phyloP scores from a whole-genome alignment of 192 early-diverging fungal species.

The Linnemannia zychae region DNA sequence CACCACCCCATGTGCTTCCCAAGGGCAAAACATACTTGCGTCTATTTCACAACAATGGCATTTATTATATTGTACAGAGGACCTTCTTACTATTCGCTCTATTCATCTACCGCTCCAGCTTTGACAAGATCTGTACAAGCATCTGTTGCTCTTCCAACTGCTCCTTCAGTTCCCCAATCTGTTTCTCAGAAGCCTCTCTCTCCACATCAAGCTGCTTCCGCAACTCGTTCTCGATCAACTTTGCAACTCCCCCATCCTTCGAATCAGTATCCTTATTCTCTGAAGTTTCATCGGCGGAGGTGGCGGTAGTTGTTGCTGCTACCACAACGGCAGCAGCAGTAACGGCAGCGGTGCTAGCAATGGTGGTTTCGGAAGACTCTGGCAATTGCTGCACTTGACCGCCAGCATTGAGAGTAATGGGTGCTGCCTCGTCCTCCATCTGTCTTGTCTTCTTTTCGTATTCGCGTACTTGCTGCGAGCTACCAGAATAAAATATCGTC shows the following conservation, averaged over 20 bases:
- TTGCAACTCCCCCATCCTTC: background rate
- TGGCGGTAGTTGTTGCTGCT: background rate
- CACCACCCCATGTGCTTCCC: background rate
- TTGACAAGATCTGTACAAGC: background rate
- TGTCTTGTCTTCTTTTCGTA: background rate
- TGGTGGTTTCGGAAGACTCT: background rate
- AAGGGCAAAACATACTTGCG: no score
- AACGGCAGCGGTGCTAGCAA: background rate
- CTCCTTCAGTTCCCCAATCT: background rate
- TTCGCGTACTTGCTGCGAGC: background rate
- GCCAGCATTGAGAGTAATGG: background rate
- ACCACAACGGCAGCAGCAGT: background rate
- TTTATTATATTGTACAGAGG: no score
- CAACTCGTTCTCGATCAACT: background rate
- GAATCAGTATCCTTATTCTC: background rate
- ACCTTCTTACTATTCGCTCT: no score
- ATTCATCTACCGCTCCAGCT: background rate
- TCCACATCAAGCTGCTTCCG: background rate
- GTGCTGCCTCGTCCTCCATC: background rate
- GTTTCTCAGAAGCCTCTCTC: background rate
- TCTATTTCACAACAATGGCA: no score
- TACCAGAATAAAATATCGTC: background rate
- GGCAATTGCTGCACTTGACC: background rate
- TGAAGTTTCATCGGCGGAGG: background rate
- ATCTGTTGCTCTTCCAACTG: background rate